These are phyloP conservation scores for Sclerotinia trifoliorum DNA, from an alignment of 2,329 filamentous ascomycete species.

Conservation along the genomic window DNA sequence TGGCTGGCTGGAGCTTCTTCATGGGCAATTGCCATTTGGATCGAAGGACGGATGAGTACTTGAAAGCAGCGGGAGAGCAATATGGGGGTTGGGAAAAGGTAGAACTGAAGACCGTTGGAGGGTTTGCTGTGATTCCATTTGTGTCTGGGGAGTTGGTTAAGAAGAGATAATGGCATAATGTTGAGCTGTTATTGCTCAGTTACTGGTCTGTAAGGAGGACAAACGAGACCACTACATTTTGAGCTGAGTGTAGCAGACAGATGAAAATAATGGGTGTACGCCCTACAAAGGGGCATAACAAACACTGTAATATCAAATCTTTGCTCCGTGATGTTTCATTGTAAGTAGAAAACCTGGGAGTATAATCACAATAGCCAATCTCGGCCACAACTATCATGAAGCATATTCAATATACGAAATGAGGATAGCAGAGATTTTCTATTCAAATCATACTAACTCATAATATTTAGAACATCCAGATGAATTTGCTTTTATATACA, in stretches of 20 bases:
- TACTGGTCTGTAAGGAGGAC: too few species aligned
- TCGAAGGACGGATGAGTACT: conserved; percentile 6
- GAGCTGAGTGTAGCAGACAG: background rate
- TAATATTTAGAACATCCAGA: too few species aligned
- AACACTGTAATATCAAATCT: rapidly evolving
- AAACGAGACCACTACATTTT: too few species aligned
- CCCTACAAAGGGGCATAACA: rapidly evolving
- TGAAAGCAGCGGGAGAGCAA: background rate
- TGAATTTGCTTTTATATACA: too few species aligned
- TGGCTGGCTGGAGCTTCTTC: conserved; percentile 3
- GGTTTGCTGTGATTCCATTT: background rate
- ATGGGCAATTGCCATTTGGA: conserved; percentile 6
- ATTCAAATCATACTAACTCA: too few species aligned
- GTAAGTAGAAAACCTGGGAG: too few species aligned
- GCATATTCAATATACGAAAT: too few species aligned
- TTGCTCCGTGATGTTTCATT: too few species aligned
- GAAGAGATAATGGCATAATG: background rate
- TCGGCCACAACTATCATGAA: too few species aligned
- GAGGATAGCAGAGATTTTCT: too few species aligned
- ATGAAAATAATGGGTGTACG: background rate
- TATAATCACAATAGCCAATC: too few species aligned
- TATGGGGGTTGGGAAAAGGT: conserved; percentile 4
- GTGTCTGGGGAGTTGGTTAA: conserved; percentile 6
- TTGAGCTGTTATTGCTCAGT: too few species aligned
- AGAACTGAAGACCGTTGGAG: background rate